phyloP scores from a whole-genome alignment of 345 rosid species.

The Syzygium oleosum region DNA sequence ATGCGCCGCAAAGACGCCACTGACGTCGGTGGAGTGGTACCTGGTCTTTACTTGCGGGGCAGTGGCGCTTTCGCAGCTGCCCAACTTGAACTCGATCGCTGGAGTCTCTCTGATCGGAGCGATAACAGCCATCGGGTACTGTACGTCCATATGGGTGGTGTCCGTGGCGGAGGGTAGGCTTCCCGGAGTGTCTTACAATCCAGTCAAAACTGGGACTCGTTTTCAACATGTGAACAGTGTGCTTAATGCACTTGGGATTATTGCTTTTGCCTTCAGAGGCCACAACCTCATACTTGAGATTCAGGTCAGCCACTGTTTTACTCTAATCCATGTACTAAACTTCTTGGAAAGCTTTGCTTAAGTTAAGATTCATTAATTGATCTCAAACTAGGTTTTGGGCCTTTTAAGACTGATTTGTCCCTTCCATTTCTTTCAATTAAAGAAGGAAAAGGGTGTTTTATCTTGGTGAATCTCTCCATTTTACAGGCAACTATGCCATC shows the following conservation, averaged over 20 bases:
- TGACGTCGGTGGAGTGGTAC: slow-evolving; percentile 26
- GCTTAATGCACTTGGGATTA: slow-evolving; percentile 27
- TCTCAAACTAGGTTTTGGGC: neutral
- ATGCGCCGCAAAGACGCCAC: neutral
- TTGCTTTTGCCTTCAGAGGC: slow-evolving; percentile 46
- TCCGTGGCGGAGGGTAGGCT: slow-evolving; percentile 25
- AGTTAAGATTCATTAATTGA: neutral
- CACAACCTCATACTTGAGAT: slow-evolving; percentile 41
- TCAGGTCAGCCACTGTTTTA: slow-evolving; percentile 11
- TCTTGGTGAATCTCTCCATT: neutral
- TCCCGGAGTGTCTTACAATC: slow-evolving; percentile 24
- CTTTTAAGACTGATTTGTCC: neutral
- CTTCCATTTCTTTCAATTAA: neutral
- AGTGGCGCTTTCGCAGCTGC: slow-evolving; percentile 32
- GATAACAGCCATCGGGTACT: slow-evolving; percentile 28
- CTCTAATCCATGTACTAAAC: neutral
- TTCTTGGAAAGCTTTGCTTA: neutral
- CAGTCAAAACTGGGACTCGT: neutral
- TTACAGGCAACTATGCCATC: slow-evolving; percentile 38
- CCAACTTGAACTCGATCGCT: slow-evolving; percentile 41
- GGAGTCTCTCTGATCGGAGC: slow-evolving; percentile 31
- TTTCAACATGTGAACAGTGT: slow-evolving; percentile 4
- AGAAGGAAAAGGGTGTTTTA: neutral
- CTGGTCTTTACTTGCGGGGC: slow-evolving; percentile 30
- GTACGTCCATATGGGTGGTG: slow-evolving; percentile 29